Conservation (phyloP, 140 eudicot species). For the Flaveria floridana region DNA sequence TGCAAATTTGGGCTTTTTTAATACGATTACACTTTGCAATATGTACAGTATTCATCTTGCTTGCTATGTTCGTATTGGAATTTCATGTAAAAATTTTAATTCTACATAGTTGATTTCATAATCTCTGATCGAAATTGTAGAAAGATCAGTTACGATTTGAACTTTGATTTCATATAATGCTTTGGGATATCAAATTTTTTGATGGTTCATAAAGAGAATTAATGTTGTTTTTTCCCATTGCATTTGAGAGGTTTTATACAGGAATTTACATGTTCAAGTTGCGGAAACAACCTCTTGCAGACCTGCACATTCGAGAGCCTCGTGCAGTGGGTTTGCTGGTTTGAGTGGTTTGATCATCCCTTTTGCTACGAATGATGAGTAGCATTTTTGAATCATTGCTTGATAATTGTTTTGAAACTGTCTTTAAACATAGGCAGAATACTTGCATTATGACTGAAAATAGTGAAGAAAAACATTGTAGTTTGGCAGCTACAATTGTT, state of each 20-base stretch:
- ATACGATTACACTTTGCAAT: background rate
- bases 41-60: constrained; percentile 6
- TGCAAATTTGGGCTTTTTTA: constrained; percentile 18
- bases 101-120: constrained; percentile 6
- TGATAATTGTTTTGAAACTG: background rate
- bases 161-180: constrained; percentile 4
- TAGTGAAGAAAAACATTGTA: constrained; percentile 10
- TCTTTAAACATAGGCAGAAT: background rate
- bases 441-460: background rate
- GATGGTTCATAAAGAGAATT: constrained; percentile 8
- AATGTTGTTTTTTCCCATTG: background rate
- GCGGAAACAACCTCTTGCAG: no score
- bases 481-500: background rate
- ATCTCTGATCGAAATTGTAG: constrained; percentile 11
- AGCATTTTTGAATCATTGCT: constrained; percentile 17
- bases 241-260: background rate
- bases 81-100: background rate
- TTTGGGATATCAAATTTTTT: background rate
- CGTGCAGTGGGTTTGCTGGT: no score
- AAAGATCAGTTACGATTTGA: background rate
- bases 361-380: constrained; percentile 11
- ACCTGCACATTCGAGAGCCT: no score
- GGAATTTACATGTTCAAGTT: no score
- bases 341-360: background rate
- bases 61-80: background rate